Evolutionary conservation across 768 basidiomycete genomes (phyloP).

Genomic region (Suillus brevipes): DNA sequence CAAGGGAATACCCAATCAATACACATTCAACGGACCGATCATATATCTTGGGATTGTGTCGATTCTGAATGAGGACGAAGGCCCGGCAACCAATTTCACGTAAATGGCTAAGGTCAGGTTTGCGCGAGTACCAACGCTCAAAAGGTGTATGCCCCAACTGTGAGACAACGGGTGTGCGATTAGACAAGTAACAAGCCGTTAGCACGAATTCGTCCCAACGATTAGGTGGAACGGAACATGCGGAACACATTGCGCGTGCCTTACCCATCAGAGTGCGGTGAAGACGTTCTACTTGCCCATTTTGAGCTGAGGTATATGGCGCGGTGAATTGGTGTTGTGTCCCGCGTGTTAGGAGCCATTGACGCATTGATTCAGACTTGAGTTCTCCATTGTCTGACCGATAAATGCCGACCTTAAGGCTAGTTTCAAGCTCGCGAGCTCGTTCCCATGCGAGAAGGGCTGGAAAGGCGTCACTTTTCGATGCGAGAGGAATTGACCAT

Average conservation of each 20-base stretch:
- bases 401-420: conserved; percentile 15
- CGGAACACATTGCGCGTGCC: conserved; percentile 31
- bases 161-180: conserved; percentile 25
- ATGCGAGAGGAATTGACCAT: conserved; percentile 32
- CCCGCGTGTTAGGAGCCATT: conserved; percentile 17
- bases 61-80: conserved; percentile 23
- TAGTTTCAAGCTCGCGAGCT: conserved; percentile 22
- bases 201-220: conserved; percentile 37
- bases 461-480: conserved; percentile 26
- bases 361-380: conserved; percentile 6
- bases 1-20: conserved; percentile 11
- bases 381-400: conserved; percentile 28
- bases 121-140: conserved; percentile 17
- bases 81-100: conserved; percentile 31
- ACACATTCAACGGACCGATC: conserved; percentile 2
- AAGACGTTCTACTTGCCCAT: conserved; percentile 36
- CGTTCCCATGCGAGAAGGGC: conserved; percentile 31
- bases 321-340: conserved; percentile 25
- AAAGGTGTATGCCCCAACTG: conserved; percentile 18
- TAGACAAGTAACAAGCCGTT: conserved; percentile 27
- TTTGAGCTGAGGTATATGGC: conserved; percentile 38
- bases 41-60: conserved; percentile 28
- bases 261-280: conserved; percentile 37
- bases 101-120: conserved; percentile 29
- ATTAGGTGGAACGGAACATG: conserved; percentile 24